These are phyloP conservation scores for Vanrija pseudolonga DNA, from an alignment of 1,284 basidiomycete species.

Conservation along the genomic window DNA sequence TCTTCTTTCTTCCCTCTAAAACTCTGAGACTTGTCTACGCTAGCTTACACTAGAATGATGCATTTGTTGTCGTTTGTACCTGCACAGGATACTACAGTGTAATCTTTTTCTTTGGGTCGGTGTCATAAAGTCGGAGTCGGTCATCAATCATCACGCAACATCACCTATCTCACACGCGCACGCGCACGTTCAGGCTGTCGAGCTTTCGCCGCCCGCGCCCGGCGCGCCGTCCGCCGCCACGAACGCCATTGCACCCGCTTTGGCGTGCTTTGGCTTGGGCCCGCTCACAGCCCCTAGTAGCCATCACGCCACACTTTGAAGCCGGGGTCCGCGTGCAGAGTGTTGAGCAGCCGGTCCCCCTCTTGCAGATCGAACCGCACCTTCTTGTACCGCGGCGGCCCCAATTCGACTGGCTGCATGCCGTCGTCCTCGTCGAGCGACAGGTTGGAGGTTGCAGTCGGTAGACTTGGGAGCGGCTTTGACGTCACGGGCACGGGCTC, in stretches of 20 bases:
- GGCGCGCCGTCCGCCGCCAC: no score
- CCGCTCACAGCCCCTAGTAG: conserved; percentile 13
- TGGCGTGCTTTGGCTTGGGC: no score
- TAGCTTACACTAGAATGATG: not conserved
- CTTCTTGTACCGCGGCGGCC: not conserved
- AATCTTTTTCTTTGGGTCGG: not conserved
- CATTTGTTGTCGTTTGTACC: not conserved
- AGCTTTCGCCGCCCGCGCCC: no score
- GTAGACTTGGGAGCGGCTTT: no score
- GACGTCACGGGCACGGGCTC: not conserved
- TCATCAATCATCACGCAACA: no score
- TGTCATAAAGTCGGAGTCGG: not conserved
- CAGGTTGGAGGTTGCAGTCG: not conserved
- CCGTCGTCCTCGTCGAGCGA: not conserved
- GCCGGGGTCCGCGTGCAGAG: conserved; percentile 19
- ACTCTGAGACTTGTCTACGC: no score
- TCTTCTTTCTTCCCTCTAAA: no score
- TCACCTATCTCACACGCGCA: no score
- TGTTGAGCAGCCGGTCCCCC: not conserved
- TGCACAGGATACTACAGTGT: no score
- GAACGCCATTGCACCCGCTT: no score
- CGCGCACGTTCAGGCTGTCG: no score
- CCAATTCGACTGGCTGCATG: not conserved
- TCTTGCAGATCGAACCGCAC: conserved; percentile 19
- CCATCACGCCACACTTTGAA: conserved; percentile 36